Percentiles rank a stretch among this genome's conserved stretches.
These are phyloP conservation scores for Lecanosticta acicola DNA, from an alignment of 2,329 filamentous ascomycete species.

Conservation along the genomic window DNA sequence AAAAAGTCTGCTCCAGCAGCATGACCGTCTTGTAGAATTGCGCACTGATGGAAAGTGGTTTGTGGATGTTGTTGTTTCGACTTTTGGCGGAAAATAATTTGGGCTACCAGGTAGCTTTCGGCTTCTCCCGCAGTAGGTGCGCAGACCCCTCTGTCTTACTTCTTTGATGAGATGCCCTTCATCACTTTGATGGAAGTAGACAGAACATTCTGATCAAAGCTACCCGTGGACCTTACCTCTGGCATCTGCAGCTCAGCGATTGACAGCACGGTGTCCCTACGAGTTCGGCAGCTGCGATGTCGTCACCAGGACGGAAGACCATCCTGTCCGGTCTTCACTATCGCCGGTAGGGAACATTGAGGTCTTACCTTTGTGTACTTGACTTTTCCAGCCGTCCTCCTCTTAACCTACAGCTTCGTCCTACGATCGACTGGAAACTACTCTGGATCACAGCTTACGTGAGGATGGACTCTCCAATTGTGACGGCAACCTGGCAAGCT, in stretches of 20 bases:
- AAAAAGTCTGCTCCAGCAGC: no score
- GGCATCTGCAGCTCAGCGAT: no score
- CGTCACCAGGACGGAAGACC: not conserved
- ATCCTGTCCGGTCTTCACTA: no score
- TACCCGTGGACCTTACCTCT: no score
- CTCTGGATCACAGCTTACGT: no score
- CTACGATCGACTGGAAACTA: no score
- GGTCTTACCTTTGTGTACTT: not conserved
- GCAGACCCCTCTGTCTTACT: no score
- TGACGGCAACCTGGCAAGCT: constrained; percentile 60
- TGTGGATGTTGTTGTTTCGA: not conserved
- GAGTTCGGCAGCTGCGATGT: not conserved
- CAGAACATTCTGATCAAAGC: no score
- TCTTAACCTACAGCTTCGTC: not conserved
- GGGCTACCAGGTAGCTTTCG: not conserved
- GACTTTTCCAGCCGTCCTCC: no score
- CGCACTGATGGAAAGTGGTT: not conserved
- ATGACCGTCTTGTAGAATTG: not conserved
- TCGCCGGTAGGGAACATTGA: not conserved
- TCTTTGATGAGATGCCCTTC: no score
- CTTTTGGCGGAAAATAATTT: not conserved
- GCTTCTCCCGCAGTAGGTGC: not conserved
- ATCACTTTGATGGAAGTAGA: no score
- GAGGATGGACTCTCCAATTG: constrained; percentile 48
- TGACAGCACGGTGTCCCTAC: no score